Conservation (phyloP, 768 basidiomycete genomes). For the Mycena crocata region DNA sequence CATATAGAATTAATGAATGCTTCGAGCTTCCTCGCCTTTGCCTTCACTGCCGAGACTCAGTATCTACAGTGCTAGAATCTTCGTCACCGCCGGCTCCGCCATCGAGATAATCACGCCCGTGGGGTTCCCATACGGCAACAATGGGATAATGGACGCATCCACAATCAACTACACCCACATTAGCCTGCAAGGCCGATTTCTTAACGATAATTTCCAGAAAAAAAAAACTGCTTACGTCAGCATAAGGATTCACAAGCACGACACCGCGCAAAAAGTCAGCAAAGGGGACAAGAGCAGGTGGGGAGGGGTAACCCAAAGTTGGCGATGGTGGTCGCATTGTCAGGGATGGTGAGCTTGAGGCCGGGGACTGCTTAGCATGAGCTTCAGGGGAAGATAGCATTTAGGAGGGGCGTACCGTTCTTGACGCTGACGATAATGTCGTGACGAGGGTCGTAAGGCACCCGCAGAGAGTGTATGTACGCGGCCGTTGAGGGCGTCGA, state of each 20-base stretch:
- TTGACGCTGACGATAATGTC: slow-evolving; percentile 58
- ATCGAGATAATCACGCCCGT: slow-evolving; percentile 67
- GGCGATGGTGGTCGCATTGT: slow-evolving; percentile 65
- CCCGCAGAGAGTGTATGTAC: slow-evolving; percentile 72
- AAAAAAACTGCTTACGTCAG: slow-evolving; percentile 35
- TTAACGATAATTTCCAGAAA: neutral
- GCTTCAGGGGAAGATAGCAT: neutral
- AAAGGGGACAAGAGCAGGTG: neutral
- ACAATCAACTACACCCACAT: slow-evolving; percentile 39
- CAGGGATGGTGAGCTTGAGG: slow-evolving; percentile 69
- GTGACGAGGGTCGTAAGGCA: slow-evolving; percentile 58
- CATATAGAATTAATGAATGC: no score
- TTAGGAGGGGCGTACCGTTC: slow-evolving; percentile 47
- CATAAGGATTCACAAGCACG: slow-evolving; percentile 52
- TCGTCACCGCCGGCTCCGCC: slow-evolving; percentile 68
- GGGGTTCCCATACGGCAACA: slow-evolving; percentile 69
- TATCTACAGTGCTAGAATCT: slow-evolving; percentile 62
- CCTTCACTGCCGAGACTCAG: no score
- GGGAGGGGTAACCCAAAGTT: slow-evolving; percentile 54
- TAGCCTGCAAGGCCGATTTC: neutral
- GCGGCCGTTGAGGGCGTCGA: slow-evolving; percentile 66
- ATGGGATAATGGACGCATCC: slow-evolving; percentile 49
- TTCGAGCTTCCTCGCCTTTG: no score
- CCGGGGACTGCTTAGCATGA: no score
- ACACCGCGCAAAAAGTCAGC: slow-evolving; percentile 15